Evolutionary conservation across 208 protist species (phyloP).

Genomic region (Wallacemonas sp.): DNA sequence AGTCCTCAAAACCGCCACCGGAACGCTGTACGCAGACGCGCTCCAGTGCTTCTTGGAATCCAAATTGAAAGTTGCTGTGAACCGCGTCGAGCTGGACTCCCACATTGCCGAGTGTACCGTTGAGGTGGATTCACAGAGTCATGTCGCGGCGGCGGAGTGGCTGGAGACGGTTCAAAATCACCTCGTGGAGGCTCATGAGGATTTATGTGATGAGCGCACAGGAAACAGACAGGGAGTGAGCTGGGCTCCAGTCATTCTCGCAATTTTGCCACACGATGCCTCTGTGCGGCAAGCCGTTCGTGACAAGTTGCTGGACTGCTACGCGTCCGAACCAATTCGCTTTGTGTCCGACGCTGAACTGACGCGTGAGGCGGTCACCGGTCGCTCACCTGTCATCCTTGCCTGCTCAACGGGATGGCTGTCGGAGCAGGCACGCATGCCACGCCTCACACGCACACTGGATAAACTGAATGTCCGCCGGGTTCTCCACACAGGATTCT

Average conservation of each 20-base stretch:
- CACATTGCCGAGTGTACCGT: neutral
- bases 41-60: conserved; percentile 17
- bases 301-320: conserved; percentile 24
- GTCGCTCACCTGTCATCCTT: conserved; percentile 41
- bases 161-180: conserved; percentile 13
- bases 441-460: conserved; percentile 24
- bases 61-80: conserved; percentile 11
- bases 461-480: conserved; percentile 29
- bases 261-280: conserved; percentile 17
- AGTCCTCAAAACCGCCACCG: conserved; percentile 4
- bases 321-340: conserved; percentile 19
- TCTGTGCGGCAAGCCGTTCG: neutral
- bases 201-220: conserved; percentile 19
- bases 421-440: conserved; percentile 19
- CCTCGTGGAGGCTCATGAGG: conserved; percentile 20
- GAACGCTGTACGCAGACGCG: conserved; percentile 5
- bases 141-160: conserved; percentile 13
- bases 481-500: conserved; percentile 49
- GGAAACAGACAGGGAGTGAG: neutral
- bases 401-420: conserved; percentile 52
- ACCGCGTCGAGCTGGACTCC: neutral
- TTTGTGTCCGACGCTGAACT: conserved; percentile 8
- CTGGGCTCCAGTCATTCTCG: conserved; percentile 13
- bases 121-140: neutral
- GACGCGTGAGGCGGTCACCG: neutral